Evolutionary conservation across 225 moss, liverwort and hornwort species (phyloP).

Genomic region (Ulota crispa): DNA sequence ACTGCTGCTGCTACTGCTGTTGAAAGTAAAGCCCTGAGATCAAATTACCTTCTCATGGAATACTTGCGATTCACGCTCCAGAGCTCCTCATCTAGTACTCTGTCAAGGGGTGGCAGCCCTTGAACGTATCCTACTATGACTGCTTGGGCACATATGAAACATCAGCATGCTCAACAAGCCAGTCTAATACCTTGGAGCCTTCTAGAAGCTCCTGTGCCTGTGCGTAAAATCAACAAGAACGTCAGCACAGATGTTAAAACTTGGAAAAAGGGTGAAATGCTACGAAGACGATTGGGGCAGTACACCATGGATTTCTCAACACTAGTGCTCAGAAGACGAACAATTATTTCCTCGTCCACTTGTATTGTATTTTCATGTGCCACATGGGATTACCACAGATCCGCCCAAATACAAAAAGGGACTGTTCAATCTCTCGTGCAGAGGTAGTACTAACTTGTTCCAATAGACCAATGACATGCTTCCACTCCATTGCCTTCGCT

Average conservation of each 20-base stretch:
- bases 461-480: not conserved
- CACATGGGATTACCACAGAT: not conserved
- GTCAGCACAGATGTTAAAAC: not conserved
- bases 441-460: not conserved
- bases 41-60: conserved; percentile 30
- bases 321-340: not conserved
- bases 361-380: not conserved
- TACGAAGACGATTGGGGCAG: not conserved
- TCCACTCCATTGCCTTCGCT: not conserved
- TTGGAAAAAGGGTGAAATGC: not conserved
- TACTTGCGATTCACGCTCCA: conserved; percentile 7
- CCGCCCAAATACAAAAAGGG: not conserved
- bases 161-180: conserved; percentile 69
- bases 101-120: conserved; percentile 33
- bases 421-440: not conserved
- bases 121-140: conserved; percentile 18
- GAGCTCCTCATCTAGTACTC: conserved; percentile 32
- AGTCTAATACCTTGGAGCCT: conserved; percentile 89
- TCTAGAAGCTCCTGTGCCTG: conserved; percentile 91
- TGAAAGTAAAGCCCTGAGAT: conserved; percentile 12
- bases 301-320: not conserved
- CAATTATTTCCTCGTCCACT: not conserved
- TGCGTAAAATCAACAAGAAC: conserved; percentile 7
- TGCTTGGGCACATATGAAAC: conserved; percentile 63
- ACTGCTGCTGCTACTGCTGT: too few relatives aligned